Base-by-base conservation (phyloP, 805 yeast species). In the Kuraishia piskuri region DNA sequence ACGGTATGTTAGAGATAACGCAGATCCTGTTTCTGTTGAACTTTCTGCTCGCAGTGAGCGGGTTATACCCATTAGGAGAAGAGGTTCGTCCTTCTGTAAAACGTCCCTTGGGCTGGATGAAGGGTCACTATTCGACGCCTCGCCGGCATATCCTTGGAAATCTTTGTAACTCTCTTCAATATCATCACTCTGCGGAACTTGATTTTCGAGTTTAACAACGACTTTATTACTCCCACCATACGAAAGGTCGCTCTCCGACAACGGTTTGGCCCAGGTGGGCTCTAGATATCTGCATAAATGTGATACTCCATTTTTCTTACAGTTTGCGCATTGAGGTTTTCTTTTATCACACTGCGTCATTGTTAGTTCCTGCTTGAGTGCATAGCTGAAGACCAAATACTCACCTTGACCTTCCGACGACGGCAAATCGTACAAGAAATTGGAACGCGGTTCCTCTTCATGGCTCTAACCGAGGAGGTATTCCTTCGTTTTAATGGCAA, bases 211-310 rank as follows among this genome's bases (percentile, higher is more conserved):
- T 31, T 31, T 31, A 4, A 31, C 8, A 12, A 12, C 14, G 17
- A 31, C 40, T n/a, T 31, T 31, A 31, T 31, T 31, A 31, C 40
- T 31, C 14, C 40, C 40, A 12, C 40, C 40, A 31, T 31, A 31
- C 3, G 40, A 31, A 6, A 31, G 40, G 14, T 31, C 40, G 14
- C 40, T 31, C n/a, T 66, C 70, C 21, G 61, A 61, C 59, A 65
- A 55, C 3, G 77, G 77, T 54, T 73, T 74, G 0, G 84, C 84
- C 85, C 85, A 80, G n/a, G 74, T 69, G 46, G 83, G 85, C 56
- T 78, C 83, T 58, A 80, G 69, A 57, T 79, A 80, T 52, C 78
- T 79, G 55, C 85, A 80, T 20, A 80, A 64, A 60, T 80, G 84
- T 7, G 77, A 77, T 17, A 80, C 84, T 2, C 83, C 84, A 17